phyloP scores from a whole-genome alignment of 2,329 filamentous ascomycete species.

The Biscogniauxia sp. region DNA sequence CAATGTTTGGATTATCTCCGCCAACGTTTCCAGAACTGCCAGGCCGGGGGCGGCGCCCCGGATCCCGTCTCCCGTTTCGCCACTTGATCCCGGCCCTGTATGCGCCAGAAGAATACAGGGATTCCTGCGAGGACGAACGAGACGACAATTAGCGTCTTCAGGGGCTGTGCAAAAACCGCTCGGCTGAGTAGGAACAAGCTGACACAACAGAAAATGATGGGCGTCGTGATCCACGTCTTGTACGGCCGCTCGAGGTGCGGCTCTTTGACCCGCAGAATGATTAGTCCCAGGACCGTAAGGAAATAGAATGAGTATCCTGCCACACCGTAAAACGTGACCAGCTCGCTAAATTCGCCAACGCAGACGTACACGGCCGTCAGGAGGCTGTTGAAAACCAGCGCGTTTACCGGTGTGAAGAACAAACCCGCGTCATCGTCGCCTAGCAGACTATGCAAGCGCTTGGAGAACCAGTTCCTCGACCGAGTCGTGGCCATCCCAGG shows the following conservation, averaged over 20 bases:
- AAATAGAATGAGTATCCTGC: constrained; percentile 98
- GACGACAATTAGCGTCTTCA: constrained; percentile 86
- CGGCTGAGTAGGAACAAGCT: constrained; percentile 87
- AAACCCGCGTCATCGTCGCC: constrained; percentile 77
- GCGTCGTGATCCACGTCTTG: constrained; percentile 93
- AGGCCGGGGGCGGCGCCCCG: constrained; percentile 41
- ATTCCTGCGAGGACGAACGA: constrained; percentile 81
- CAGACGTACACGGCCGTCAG: constrained; percentile 76
- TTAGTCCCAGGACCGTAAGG: constrained; percentile 86
- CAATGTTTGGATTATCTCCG: constrained; percentile 17
- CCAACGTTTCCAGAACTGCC: constrained; percentile 59
- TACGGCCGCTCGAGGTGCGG: constrained; percentile 88
- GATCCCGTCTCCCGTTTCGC: constrained; percentile 41
- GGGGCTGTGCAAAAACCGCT: constrained; percentile 84
- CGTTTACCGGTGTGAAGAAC: constrained; percentile 92
- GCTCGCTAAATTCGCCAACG: constrained; percentile 85
- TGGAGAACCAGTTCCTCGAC: constrained; percentile 56
- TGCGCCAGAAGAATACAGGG: constrained; percentile 85
- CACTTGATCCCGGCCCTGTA: constrained; percentile 61
- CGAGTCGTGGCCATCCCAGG: constrained; percentile 44
- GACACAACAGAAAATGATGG: constrained; percentile 97
- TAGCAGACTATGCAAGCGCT: constrained; percentile 58
- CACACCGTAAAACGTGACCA: constrained; percentile 96
- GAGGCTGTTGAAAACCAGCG: constrained; percentile 75
- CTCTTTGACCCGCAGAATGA: constrained; percentile 83